Evolutionary conservation across 495 filamentous ascomycete species (phyloP).

Genomic region (Penicillium crystallinum): DNA sequence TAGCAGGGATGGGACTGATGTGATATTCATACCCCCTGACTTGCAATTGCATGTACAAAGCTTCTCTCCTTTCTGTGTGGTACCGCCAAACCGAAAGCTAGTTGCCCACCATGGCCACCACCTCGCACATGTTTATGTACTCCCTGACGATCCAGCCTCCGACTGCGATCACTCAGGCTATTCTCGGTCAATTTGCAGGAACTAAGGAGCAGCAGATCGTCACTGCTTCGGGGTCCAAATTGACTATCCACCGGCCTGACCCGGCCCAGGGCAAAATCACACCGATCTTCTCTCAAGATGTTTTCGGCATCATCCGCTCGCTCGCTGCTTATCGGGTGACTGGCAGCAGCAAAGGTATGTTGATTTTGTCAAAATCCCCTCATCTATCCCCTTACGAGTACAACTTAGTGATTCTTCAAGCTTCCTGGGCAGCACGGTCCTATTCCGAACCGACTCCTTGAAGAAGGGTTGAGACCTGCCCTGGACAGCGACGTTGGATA

Average conservation of each 20-base stretch:
- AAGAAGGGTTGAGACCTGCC: conserved; percentile 34
- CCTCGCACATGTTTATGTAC: conserved; percentile 97
- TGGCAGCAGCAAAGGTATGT: conserved; percentile 95
- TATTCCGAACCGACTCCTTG: conserved; percentile 29
- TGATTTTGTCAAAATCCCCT: conserved; percentile 15
- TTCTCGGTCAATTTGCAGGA: conserved; percentile 89
- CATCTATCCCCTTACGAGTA: conserved; percentile 50
- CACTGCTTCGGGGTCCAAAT: conserved; percentile 82
- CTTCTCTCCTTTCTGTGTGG: conserved; percentile 11
- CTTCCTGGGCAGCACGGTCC: conserved; percentile 51
- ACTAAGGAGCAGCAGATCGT: conserved; percentile 96
- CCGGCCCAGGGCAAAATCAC: conserved; percentile 78
- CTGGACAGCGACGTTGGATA: conserved; percentile 40
- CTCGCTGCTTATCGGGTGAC: conserved; percentile 85
- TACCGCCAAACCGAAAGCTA: conserved; percentile 16
- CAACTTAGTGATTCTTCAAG: conserved; percentile 94
- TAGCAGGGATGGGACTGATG: conserved; percentile 42
- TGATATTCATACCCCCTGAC: conserved; percentile 24
- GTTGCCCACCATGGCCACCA: conserved; percentile 79
- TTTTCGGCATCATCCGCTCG: conserved; percentile 89
- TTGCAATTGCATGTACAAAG: conserved; percentile 30
- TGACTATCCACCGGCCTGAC: conserved; percentile 84
- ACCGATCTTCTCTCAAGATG: conserved; percentile 81
- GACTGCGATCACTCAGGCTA: conserved; percentile 80
- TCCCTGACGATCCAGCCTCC: conserved; percentile 89